Evolutionary conservation across 345 rosid genomes (phyloP), one percentile per base, ranked within the genome.

Genomic region (Clausena lansium): DNA sequence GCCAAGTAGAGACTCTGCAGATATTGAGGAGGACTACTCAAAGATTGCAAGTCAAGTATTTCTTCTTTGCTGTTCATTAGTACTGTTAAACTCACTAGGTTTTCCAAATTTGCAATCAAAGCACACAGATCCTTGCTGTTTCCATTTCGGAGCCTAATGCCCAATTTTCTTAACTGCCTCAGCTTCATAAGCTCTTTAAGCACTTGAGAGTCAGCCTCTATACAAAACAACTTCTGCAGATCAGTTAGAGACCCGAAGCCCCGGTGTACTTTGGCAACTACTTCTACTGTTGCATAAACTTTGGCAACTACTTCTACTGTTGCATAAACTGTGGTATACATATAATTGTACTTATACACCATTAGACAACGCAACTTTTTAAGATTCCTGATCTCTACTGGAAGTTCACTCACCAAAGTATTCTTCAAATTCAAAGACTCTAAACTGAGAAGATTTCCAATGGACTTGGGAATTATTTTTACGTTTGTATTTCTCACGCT

Each of bases 21-120:
- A 45, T 45, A 3, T 6, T 0, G 15, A 28, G 67, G 67, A 11
- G 71, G 67, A 24, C 20, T n/a, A 67, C 10, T 52, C 54, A 74
- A 55, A 1, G 27, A 15, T 11, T 81, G 75, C 69, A 60, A 28
- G 28, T 81, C 84, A 10, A 81, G 70, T 11, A 5, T 1, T 3
- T 66, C 38, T 11, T 67, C 66, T 35, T 3, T n/a, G 25, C n/a
- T 20, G 6, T 41, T 52, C 2, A 59, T 52, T 20, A 9, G 14
- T 22, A 77, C 28, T 35, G 7, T 32, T 47, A 81, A 63, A 58
- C 15, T 8, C 4, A 32, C 54, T n/a, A 81, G 75, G 6, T 60
- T 25, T 24, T 61, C 5, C 78, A 81, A 47, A 13, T 67, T 73
- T 47, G 69, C 70, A 10, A 81, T 74, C 22, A 57, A 25, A 5